Evolutionary conservation across 2,329 filamentous ascomycete species (phyloP).

Genomic region (Colletotrichum phormii): DNA sequence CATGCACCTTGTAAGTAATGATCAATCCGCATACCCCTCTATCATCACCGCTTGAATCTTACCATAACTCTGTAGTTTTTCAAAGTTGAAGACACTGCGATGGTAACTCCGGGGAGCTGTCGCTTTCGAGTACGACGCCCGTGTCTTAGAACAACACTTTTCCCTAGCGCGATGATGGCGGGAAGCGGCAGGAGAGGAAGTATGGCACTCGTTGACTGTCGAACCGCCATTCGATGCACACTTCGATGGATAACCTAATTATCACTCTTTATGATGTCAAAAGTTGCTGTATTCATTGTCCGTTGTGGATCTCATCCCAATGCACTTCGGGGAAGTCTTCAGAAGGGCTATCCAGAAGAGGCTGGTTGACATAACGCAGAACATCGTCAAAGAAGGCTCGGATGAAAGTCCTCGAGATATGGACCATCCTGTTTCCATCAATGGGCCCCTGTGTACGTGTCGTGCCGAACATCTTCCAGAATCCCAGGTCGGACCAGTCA

Average conservation of each 20-base stretch:
- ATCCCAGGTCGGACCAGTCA: slow-evolving; percentile 32
- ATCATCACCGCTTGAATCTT: too few relatives aligned
- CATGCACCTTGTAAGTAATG: too few relatives aligned
- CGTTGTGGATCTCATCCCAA: slow-evolving; percentile 19
- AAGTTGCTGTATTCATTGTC: slow-evolving; percentile 37
- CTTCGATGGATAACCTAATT: too few relatives aligned
- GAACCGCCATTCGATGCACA: neutral
- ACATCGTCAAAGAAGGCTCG: slow-evolving; percentile 34
- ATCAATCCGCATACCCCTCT: too few relatives aligned
- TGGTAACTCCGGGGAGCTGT: too few relatives aligned
- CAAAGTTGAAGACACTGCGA: too few relatives aligned
- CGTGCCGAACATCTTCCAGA: slow-evolving; percentile 33
- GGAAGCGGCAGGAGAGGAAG: neutral
- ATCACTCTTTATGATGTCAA: neutral
- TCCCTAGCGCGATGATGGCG: too few relatives aligned
- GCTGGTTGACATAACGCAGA: neutral
- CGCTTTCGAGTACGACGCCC: too few relatives aligned
- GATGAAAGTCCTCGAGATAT: slow-evolving; percentile 21
- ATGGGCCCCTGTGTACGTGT: slow-evolving; percentile 15
- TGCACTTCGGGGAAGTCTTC: slow-evolving; percentile 22
- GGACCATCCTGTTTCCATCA: slow-evolving; percentile 31
- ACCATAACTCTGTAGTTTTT: too few relatives aligned
- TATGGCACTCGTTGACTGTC: neutral
- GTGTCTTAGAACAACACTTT: too few relatives aligned
- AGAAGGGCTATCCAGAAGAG: slow-evolving; percentile 22